Base-by-base conservation (phyloP, 208 protist genomes). In the Leishmania gerbilli region DNA sequence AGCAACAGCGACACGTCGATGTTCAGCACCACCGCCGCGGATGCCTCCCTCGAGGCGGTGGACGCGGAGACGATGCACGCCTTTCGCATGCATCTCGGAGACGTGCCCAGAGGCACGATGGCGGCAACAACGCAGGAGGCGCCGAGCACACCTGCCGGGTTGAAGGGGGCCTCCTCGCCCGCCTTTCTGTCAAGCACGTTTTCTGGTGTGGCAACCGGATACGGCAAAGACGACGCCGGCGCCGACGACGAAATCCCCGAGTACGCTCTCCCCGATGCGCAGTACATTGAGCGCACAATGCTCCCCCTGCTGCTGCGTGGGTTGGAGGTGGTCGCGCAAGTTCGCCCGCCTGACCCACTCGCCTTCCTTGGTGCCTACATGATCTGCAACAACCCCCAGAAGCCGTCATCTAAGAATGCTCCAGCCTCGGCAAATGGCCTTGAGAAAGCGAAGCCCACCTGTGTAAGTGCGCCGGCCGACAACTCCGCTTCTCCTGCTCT, bases 311-410 rank as follows among this genome's bases (percentile, higher is more conserved):
- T 97, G 67, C 79, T 97, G 75, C 92, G 89, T 42, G 95, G 90
- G 31, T 69, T 97, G 53, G 91, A 96, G 84, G 93, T 91, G 82
- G 77, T 96, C n/a, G 90, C 86, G 45, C 76, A 74, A 67, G 85
- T 79, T 1, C 93, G 91, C 4, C 95, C 95, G 31, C 81, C 83
- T 17, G 95, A 97, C 84, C 88, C 95, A 24, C 83, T 97, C 47
- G 92, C 91, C 27, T 97, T 96, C 82, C 82, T 97, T 24, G 95
- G 89, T 13, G 92, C 93, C 42, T 97, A 95, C 81, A 72, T 97
- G 55, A 71, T 96, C 64, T 87, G 75, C 79, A 97, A 96, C 87
- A 97, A 97, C 81, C 95, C 95, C 60, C 95, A 97, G 84, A 76
- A 84, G 79, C 87, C 19, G 82, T 75, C 64, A 40, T 49, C 3